Percentiles rank a stretch among this genome's conserved stretches.
Conservation (phyloP, 2,329 filamentous ascomycete species). For the Aureobasidium sp. region DNA sequence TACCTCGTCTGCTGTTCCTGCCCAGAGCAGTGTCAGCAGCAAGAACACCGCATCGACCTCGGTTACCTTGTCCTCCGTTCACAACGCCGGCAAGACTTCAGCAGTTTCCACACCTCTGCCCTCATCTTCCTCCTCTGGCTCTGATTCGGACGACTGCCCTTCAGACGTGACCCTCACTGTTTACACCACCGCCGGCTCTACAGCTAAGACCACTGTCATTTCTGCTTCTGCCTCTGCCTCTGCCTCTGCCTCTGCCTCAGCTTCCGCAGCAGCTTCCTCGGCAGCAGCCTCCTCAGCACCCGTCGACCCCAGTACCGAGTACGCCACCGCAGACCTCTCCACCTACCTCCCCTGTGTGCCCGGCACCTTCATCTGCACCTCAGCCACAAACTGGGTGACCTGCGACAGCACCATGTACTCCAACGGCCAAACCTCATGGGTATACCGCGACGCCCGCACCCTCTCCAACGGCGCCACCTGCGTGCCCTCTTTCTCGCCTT, state of each 20-base stretch:
- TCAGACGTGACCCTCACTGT: slow-evolving; percentile 8
- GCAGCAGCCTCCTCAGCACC: slow-evolving; percentile 1
- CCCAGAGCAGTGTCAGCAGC: background rate
- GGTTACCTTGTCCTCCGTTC: background rate
- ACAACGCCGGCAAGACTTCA: background rate
- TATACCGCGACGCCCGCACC: slow-evolving; percentile 23
- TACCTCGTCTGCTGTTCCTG: background rate
- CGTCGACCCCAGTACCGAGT: slow-evolving; percentile 14
- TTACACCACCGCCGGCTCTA: slow-evolving; percentile 9
- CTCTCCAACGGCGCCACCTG: slow-evolving; percentile 30
- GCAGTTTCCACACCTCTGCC: slow-evolving; percentile 4
- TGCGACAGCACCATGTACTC: slow-evolving; percentile 24
- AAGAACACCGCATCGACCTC: background rate
- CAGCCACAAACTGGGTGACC: slow-evolving; percentile 25
- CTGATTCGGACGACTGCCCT: background rate
- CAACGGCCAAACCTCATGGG: slow-evolving; percentile 20
- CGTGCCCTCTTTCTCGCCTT: slow-evolving; percentile 23
- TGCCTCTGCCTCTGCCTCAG: background rate
- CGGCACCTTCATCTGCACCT: slow-evolving; percentile 32
- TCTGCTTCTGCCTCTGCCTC: background rate
- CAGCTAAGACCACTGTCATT: background rate
- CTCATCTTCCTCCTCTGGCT: background rate
- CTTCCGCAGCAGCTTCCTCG: slow-evolving; percentile 1
- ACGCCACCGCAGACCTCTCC: slow-evolving; percentile 21
- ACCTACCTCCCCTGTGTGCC: slow-evolving; percentile 29